Percentiles rank a stretch among this genome's conserved stretches.
Conservation (phyloP, 768 basidiomycete species). For the Paxillus ammoniavirescens region DNA sequence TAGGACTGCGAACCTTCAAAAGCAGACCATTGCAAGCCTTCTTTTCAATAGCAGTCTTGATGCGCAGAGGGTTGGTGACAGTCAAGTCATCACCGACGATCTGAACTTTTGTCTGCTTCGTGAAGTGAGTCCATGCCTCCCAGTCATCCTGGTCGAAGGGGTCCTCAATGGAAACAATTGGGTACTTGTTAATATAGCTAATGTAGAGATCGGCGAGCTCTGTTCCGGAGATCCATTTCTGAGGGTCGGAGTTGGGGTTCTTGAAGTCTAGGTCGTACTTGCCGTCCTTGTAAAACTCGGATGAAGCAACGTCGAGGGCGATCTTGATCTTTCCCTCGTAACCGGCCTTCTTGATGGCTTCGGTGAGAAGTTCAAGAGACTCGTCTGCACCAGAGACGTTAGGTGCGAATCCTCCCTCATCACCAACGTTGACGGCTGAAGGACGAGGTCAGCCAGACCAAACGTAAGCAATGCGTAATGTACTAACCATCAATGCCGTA, state of each 20-base stretch:
- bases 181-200: constrained; percentile 85
- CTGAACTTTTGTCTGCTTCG: constrained; percentile 73
- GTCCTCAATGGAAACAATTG: constrained; percentile 94
- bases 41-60: constrained; percentile 99
- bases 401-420: constrained; percentile 99
- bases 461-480: not conserved
- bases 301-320: constrained; percentile 96
- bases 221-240: constrained; percentile 91
- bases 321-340: constrained; percentile 99
- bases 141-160: constrained; percentile 99
- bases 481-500: constrained; percentile 95
- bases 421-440: constrained; percentile 96
- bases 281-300: constrained; percentile 99
- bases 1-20: constrained; percentile 63
- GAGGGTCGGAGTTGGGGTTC: constrained; percentile 98
- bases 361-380: constrained; percentile 90
- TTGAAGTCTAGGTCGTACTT: constrained; percentile 99
- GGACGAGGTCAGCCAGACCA: constrained; percentile 3
- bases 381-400: constrained; percentile 98
- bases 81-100: constrained; percentile 96
- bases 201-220: constrained; percentile 94
- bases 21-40: constrained; percentile 99
- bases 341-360: constrained; percentile 97
- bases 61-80: constrained; percentile 94
- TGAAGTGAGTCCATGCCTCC: constrained; percentile 97